Conservation (phyloP, 768 basidiomycete genomes). For the Pholiota microspora region DNA sequence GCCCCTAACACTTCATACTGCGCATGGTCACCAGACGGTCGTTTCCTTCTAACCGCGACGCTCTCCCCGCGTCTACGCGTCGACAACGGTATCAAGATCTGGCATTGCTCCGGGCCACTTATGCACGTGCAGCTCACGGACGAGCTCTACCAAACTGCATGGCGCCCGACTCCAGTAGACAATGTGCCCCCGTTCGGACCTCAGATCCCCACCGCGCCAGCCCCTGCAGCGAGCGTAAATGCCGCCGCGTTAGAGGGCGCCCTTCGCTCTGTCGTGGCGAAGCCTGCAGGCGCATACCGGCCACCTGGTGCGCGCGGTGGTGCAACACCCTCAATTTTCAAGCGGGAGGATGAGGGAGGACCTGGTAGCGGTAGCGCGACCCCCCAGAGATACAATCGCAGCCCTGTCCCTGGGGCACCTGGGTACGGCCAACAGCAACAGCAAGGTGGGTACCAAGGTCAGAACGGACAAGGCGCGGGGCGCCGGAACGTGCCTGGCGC, state of each 20-base stretch:
- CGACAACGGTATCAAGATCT: slow-evolving; percentile 96
- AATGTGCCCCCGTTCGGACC: slow-evolving; percentile 65
- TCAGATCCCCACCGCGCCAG: slow-evolving; percentile 65
- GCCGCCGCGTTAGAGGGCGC: slow-evolving; percentile 35
- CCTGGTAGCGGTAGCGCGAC: slow-evolving; percentile 58
- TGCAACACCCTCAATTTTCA: slow-evolving; percentile 85
- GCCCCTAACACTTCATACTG: slow-evolving; percentile 94
- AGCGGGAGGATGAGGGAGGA: slow-evolving; percentile 89
- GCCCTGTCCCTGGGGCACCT: slow-evolving; percentile 52
- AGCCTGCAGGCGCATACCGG: slow-evolving; percentile 85
- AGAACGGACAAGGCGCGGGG: slow-evolving; percentile 10
- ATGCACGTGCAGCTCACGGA: slow-evolving; percentile 80
- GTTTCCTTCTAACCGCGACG: slow-evolving; percentile 91
- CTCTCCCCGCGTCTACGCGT: slow-evolving; percentile 94
- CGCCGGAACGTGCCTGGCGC: slow-evolving; percentile 77
- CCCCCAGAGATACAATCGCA: slow-evolving; percentile 62
- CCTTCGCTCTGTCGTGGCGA: slow-evolving; percentile 55
- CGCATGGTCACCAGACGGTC: slow-evolving; percentile 94
- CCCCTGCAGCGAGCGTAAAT: slow-evolving; percentile 57
- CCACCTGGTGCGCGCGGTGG: slow-evolving; percentile 92
- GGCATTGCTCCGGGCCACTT: slow-evolving; percentile 89
- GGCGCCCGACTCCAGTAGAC: slow-evolving; percentile 76
- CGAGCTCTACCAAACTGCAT: slow-evolving; percentile 87
- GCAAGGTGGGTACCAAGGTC: slow-evolving; percentile 24
- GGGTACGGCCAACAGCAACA: slow-evolving; percentile 36